Percentiles rank a stretch among this genome's conserved stretches.
These are phyloP conservation scores for Parachaetomium inaequale DNA, from an alignment of 495 filamentous ascomycete genomes.

Conservation along the genomic window DNA sequence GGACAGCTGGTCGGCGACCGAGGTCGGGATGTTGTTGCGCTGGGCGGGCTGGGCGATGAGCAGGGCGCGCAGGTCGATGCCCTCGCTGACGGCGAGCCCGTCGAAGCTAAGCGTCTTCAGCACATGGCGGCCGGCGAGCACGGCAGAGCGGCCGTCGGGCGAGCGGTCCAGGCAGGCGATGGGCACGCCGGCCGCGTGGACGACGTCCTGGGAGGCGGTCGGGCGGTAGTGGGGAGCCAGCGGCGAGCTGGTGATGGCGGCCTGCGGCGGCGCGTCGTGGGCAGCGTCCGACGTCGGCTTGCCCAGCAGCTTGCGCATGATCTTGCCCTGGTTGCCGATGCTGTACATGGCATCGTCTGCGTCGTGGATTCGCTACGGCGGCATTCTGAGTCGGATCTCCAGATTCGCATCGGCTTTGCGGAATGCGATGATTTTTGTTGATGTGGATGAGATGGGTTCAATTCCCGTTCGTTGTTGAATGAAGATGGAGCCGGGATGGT, in stretches of 20 bases:
- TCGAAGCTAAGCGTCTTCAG: slow-evolving; percentile 78
- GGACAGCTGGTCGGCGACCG: slow-evolving; percentile 66
- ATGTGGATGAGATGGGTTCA: too few relatives aligned
- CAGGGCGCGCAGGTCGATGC: slow-evolving; percentile 74
- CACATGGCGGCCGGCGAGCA: slow-evolving; percentile 78
- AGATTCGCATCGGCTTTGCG: background rate
- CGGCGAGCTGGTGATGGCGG: slow-evolving; percentile 38
- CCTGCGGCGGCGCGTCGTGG: slow-evolving; percentile 32
- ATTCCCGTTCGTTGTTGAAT: background rate
- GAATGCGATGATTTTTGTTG: background rate
- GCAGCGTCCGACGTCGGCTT: slow-evolving; percentile 38
- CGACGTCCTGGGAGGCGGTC: slow-evolving; percentile 66
- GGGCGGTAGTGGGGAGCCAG: slow-evolving; percentile 49
- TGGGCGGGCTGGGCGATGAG: slow-evolving; percentile 65
- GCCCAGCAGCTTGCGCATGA: slow-evolving; percentile 53
- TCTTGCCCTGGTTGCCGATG: slow-evolving; percentile 45
- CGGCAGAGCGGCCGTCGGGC: slow-evolving; percentile 66
- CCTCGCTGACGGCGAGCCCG: slow-evolving; percentile 66
- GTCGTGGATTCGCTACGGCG: background rate
- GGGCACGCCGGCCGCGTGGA: slow-evolving; percentile 67
- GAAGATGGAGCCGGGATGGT: background rate
- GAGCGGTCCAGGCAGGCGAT: slow-evolving; percentile 77
- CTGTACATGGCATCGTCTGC: slow-evolving; percentile 27
- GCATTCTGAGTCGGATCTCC: background rate
- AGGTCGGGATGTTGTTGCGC: slow-evolving; percentile 50